Evolutionary conservation across 2,329 filamentous ascomycete species (phyloP).

Genomic region (Colletotrichum spaethianum): DNA sequence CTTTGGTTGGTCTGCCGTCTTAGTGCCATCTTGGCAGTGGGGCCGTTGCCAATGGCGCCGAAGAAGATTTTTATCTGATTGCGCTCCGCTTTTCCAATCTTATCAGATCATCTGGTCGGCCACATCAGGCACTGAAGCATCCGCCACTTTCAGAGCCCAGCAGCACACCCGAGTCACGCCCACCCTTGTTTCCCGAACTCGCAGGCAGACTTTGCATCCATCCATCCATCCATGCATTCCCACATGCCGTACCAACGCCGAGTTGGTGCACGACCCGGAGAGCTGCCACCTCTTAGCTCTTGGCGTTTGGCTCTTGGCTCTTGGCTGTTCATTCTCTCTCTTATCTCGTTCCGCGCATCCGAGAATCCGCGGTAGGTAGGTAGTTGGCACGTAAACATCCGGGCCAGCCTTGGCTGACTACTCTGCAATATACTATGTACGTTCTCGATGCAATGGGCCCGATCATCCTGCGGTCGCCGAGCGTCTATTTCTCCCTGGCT

Average conservation of each 20-base stretch:
- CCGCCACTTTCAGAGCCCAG: background rate
- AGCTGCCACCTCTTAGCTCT: background rate
- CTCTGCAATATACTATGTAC: too few relatives aligned
- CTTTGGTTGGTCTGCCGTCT: conserved; percentile 16
- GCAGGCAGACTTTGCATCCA: background rate
- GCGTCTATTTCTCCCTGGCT: background rate
- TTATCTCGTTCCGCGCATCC: background rate
- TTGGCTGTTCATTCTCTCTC: background rate
- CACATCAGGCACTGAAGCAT: background rate
- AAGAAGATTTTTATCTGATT: conserved; percentile 38
- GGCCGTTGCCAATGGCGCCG: conserved; percentile 12
- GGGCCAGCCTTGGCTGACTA: background rate
- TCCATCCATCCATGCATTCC: background rate
- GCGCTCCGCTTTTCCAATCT: conserved; percentile 36
- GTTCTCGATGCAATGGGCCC: background rate
- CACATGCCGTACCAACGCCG: background rate
- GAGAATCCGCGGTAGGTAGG: background rate
- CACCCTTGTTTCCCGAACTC: background rate
- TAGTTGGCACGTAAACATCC: background rate
- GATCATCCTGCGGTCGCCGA: background rate
- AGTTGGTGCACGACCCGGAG: too few relatives aligned
- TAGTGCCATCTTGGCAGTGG: conserved; percentile 24
- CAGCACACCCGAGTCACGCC: background rate
- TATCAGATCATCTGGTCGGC: conserved; percentile 40
- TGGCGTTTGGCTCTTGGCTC: background rate